Conservation (phyloP, 1,284 basidiomycete species). For the Irpex sp. region DNA sequence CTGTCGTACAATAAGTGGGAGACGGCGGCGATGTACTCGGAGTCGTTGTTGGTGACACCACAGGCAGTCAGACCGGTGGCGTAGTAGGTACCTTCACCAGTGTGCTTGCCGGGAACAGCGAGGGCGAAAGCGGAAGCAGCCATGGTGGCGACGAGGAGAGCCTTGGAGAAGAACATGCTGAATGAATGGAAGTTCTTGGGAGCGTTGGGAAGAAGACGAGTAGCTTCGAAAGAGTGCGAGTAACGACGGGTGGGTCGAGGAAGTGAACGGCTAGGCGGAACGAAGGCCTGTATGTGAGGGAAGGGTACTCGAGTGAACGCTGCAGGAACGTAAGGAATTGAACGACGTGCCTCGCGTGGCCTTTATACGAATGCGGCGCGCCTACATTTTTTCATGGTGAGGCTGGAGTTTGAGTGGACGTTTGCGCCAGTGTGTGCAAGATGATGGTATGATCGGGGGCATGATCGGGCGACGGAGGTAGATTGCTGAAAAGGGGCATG, state of each 20-base stretch:
- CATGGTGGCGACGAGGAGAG: slow-evolving; percentile 43
- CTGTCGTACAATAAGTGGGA: slow-evolving; percentile 28
- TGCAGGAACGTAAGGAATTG: slow-evolving; percentile 2
- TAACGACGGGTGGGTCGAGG: neutral
- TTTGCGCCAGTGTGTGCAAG: neutral
- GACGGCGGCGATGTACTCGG: slow-evolving; percentile 32
- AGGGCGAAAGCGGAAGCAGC: slow-evolving; percentile 34
- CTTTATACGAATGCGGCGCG: neutral
- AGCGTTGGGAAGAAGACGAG: neutral
- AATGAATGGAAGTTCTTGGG: neutral
- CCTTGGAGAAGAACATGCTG: slow-evolving; percentile 29
- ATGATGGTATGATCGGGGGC: neutral
- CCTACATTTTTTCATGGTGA: neutral
- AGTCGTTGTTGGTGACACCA: slow-evolving; percentile 28
- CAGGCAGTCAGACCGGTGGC: slow-evolving; percentile 34
- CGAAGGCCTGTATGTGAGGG: neutral
- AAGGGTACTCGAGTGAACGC: neutral
- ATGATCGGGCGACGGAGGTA: neutral
- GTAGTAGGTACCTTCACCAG: slow-evolving; percentile 44
- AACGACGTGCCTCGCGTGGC: neutral
- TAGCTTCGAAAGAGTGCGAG: neutral
- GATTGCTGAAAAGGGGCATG: neutral
- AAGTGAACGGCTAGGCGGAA: slow-evolving; percentile 1
- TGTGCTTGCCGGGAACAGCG: slow-evolving; percentile 19
- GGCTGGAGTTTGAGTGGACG: neutral